Conservation (phyloP, 257 asterid genomes). For the Gentiana straminea region DNA sequence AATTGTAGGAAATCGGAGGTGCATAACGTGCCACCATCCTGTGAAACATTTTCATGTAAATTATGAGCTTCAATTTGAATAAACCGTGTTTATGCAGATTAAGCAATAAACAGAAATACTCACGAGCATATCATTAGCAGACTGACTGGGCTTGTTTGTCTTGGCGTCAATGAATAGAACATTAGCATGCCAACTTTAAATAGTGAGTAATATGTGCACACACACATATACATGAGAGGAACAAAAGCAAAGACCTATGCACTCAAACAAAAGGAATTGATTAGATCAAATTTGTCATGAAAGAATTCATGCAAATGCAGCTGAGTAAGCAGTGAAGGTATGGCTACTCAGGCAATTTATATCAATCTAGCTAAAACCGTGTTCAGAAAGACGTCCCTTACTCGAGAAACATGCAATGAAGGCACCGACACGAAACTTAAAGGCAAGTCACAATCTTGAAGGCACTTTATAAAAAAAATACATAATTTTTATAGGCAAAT, state of each 20-base stretch:
- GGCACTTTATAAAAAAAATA: not conserved
- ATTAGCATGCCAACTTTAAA: constrained; percentile 92
- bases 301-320: no score
- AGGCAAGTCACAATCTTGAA: not conserved
- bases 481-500: not conserved
- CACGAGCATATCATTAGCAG: constrained; percentile 99
- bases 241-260: constrained; percentile 74
- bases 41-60: constrained; percentile 21
- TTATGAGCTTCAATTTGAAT: not conserved
- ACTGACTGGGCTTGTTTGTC: constrained; percentile 90
- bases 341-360: not conserved
- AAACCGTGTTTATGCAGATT: constrained; percentile 1
- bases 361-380: not conserved
- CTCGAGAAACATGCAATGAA: not conserved
- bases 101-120: constrained; percentile 18
- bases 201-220: constrained; percentile 87
- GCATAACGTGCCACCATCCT: constrained; percentile 99
- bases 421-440: not conserved
- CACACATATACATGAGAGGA: constrained; percentile 95
- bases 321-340: not conserved
- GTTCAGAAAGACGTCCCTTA: not conserved
- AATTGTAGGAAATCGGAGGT: constrained; percentile 95
- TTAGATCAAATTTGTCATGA: not conserved
- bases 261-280: constrained; percentile 4
- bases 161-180: constrained; percentile 93